Percentiles rank a stretch among this genome's conserved stretches.
Conservation (phyloP, 1,284 basidiomycete genomes). For the Microbotryum lychnidis-dioicae region DNA sequence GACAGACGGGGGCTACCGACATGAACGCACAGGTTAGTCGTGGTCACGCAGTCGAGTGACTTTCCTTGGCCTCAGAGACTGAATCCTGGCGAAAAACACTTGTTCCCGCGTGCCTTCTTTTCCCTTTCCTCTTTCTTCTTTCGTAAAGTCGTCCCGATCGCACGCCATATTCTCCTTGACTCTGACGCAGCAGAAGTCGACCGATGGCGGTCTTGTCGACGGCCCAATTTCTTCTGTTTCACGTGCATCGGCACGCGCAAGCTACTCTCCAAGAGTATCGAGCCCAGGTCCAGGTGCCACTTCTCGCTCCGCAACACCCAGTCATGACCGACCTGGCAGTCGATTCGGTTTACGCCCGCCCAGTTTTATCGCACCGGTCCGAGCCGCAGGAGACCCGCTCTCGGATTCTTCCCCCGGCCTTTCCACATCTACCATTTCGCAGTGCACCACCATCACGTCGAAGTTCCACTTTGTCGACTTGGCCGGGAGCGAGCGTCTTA, state of each 20-base stretch:
- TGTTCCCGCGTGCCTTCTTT: too few relatives aligned
- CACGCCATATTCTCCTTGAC: constrained; percentile 91
- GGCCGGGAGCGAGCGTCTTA: constrained; percentile 89
- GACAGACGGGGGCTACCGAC: constrained; percentile 92
- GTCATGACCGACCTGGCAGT: constrained; percentile 24
- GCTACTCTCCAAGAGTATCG: constrained; percentile 10
- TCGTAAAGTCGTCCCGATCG: too few relatives aligned
- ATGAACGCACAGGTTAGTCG: constrained; percentile 98
- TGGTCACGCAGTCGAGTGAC: constrained; percentile 52
- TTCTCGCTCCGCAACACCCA: constrained; percentile 18
- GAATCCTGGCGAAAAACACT: too few relatives aligned
- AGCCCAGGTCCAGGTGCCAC: constrained; percentile 7
- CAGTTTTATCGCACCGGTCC: background rate
- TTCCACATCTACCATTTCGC: background rate
- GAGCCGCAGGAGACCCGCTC: background rate
- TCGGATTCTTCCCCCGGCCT: too few relatives aligned
- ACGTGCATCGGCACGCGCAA: constrained; percentile 10
- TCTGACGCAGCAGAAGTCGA: constrained; percentile 57
- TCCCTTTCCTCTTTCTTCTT: too few relatives aligned
- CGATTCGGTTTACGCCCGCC: constrained; percentile 11
- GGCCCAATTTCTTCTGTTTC: constrained; percentile 7
- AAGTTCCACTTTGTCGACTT: constrained; percentile 99
- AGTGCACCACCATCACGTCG: constrained; percentile 81
- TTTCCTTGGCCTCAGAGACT: too few relatives aligned
- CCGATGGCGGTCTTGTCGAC: constrained; percentile 17